Evolutionary conservation across 257 asterid species (phyloP).

Genomic region (Solanum medicagineum): DNA sequence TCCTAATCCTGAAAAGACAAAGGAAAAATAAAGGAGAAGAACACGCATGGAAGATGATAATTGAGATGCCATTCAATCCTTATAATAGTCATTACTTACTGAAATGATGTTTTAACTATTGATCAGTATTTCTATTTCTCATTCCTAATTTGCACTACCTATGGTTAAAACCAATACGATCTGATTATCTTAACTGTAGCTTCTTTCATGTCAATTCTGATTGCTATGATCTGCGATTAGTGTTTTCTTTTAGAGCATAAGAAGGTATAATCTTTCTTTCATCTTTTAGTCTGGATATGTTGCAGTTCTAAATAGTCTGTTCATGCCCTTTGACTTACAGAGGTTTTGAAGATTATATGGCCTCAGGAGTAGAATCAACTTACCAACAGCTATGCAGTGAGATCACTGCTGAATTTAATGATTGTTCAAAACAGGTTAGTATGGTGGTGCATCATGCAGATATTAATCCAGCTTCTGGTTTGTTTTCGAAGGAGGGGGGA

Average conservation of each 20-base stretch:
- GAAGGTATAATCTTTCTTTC: not conserved
- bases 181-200: not conserved
- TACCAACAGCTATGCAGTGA: constrained; percentile 85
- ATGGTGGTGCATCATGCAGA: not conserved
- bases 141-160: not conserved
- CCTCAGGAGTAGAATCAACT: constrained; percentile 69
- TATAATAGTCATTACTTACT: not conserved
- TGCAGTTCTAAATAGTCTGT: not conserved
- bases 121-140: not conserved
- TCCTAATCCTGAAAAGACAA: not conserved
- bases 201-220: not conserved
- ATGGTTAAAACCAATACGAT: not conserved
- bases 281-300: not conserved
- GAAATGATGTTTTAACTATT: not conserved
- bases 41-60: not conserved
- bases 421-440: constrained; percentile 85
- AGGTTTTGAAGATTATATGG: constrained; percentile 73
- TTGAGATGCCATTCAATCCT: not conserved
- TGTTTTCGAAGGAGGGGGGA: not conserved
- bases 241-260: not conserved
- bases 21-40: not conserved
- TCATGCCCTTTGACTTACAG: constrained; percentile 20
- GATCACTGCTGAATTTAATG: constrained; percentile 74
- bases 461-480: not conserved
- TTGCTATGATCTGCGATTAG: not conserved